Evolutionary conservation across 495 filamentous ascomycete genomes (phyloP), one percentile per base, ranked within the genome.

Genomic region (Gamarada debralockiae): DNA sequence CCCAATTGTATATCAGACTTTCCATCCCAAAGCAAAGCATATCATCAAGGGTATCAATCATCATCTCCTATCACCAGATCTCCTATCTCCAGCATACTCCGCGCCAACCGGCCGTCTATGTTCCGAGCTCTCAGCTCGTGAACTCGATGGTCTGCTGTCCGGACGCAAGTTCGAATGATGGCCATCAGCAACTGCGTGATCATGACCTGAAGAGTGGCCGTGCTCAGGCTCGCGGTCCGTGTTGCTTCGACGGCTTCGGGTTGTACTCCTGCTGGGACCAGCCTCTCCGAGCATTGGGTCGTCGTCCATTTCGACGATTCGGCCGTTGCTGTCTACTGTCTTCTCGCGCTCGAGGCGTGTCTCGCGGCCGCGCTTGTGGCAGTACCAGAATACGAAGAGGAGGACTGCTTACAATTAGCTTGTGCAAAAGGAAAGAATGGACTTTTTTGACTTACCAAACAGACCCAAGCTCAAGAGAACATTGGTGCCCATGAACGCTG

Each of bases 341-440:
- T 42, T 55, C 37, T 57, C 62, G 10, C 34, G 36, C 29, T 89
- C 89, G 1, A 96, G 74, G 31, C 93, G 75, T 13, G 82, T 82
- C 69, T 98, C 93, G 14, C 81, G 80, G 31, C 93, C 93, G 13
- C 93, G 82, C 67, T 96, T 96, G 66, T 97, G 87, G 68, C 89
- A 97, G 66, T 98, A 98, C 92, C 92, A 98, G 53, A 97, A 80
- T 44, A 92, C 87, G 64, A 92, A 89, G 25, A 98, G 69, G 12
- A 98, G 73, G 53, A 97, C 87, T 91, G 56, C 15, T 33, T 20
- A 20, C 31, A 22, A 37, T 21, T 10, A 40, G 13, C n/a, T 42
- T 15, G 21, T 25, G 29, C 17, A 45, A 22, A 15, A 47, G 44
- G 29, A 41, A 45, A 37, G 18, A 1, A 45, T 15, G 7, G 29